A percentile compares a stretch with the other conserved stretches of the same genome.
These are phyloP conservation scores for Nemophila menziesii DNA, from an alignment of 257 asterid species.

Conservation along the genomic window DNA sequence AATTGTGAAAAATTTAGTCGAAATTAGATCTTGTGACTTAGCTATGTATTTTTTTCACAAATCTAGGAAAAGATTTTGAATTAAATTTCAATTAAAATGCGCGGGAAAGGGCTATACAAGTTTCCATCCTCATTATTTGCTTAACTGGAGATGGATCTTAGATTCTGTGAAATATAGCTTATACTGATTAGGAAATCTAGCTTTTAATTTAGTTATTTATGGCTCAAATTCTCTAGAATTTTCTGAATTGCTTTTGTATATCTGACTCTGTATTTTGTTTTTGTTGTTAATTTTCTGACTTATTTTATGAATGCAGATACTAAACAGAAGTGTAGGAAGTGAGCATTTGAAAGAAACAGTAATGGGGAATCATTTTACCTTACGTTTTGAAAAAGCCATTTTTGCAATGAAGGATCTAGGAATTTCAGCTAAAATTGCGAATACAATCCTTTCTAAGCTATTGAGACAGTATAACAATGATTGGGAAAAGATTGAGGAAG, in stretches of 20 bases:
- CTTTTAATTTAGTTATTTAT: too few relatives aligned
- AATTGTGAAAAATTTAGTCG: too few relatives aligned
- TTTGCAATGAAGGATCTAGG: conserved; percentile 40
- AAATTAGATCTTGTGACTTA: too few relatives aligned
- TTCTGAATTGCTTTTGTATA: not conserved
- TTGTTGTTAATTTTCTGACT: not conserved
- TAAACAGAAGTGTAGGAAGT: not conserved
- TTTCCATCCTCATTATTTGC: too few relatives aligned
- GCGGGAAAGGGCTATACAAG: too few relatives aligned
- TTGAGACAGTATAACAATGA: conserved; percentile 19
- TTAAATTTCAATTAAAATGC: too few relatives aligned
- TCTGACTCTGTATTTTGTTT: not conserved
- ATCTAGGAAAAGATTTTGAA: too few relatives aligned
- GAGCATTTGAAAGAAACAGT: not conserved
- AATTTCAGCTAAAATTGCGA: conserved; percentile 16
- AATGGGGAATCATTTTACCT: conserved; percentile 20
- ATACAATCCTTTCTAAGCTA: conserved; percentile 44
- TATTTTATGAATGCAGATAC: not conserved
- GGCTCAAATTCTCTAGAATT: too few relatives aligned
- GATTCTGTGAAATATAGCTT: too few relatives aligned
- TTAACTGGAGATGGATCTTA: too few relatives aligned
- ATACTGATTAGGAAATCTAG: too few relatives aligned
- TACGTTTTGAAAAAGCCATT: conserved; percentile 22
- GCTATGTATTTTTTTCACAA: too few relatives aligned
- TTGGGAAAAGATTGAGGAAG: conserved; percentile 53